Conservation (phyloP, 2,329 filamentous ascomycete species). For the Aureobasidium pullulans region DNA sequence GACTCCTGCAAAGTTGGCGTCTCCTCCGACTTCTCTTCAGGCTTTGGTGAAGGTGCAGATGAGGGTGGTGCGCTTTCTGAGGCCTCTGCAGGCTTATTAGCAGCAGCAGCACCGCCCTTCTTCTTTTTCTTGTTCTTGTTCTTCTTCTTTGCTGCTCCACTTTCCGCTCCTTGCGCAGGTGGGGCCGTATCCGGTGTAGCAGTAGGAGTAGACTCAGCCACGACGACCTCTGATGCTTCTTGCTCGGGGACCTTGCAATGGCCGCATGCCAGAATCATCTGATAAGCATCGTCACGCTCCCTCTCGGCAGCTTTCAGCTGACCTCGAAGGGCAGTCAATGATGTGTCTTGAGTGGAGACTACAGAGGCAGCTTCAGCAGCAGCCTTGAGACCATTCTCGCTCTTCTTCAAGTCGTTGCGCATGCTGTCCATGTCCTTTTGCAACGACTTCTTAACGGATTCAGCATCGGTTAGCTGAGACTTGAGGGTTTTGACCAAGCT, state of each 20-base stretch:
- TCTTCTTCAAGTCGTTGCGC: constrained; percentile 24
- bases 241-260: constrained; percentile 22
- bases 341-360: constrained; percentile 16
- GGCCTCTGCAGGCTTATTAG: constrained; percentile 14
- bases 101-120: constrained; percentile 34
- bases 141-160: constrained; percentile 60
- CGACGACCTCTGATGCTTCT: not conserved
- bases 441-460: constrained; percentile 40
- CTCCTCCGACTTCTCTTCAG: constrained; percentile 14
- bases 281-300: constrained; percentile 28
- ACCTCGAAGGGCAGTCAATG: constrained; percentile 17
- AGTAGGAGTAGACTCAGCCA: not conserved
- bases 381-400: not conserved
- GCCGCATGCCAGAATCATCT: constrained; percentile 29
- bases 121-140: constrained; percentile 75
- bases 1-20: not conserved
- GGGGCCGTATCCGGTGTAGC: not conserved
- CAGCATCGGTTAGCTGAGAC: constrained; percentile 47
- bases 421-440: constrained; percentile 37
- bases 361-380: constrained; percentile 15
- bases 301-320: constrained; percentile 24
- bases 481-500: constrained; percentile 49
- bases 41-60: constrained; percentile 6
- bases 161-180: not conserved
- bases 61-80: constrained; percentile 24